These are phyloP conservation scores for Paramyrothecium sp. DNA, from an alignment of 2,329 filamentous ascomycete genomes.

Conservation along the genomic window DNA sequence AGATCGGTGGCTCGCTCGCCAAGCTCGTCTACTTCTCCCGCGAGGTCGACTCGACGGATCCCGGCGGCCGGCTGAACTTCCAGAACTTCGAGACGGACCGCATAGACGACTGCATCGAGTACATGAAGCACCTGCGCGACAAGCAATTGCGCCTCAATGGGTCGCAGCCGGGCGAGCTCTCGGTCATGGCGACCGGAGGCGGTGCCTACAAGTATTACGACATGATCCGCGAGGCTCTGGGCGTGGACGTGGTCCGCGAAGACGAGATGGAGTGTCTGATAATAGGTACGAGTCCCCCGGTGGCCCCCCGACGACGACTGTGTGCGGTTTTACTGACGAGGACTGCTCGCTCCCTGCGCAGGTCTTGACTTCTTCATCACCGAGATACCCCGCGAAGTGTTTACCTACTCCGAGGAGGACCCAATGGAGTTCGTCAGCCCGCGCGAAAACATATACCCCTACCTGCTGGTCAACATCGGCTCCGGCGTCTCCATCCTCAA, in stretches of 20 bases:
- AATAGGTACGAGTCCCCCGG: constrained; percentile 58
- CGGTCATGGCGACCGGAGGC: constrained; percentile 93
- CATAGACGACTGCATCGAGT: constrained; percentile 91
- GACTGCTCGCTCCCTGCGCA: constrained; percentile 28
- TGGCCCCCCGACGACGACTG: no score
- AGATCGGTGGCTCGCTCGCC: constrained; percentile 94
- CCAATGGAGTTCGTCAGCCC: constrained; percentile 87
- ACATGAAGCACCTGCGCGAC: constrained; percentile 81
- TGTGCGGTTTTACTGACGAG: no score
- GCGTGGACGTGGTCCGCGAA: constrained; percentile 85
- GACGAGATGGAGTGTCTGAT: constrained; percentile 99
- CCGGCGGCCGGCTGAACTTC: constrained; percentile 90
- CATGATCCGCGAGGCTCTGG: constrained; percentile 77
- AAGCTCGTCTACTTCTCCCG: constrained; percentile 98
- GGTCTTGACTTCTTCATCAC: constrained; percentile 98
- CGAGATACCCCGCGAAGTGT: constrained; percentile 94
- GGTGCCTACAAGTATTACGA: constrained; percentile 98
- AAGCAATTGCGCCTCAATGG: constrained; percentile 78
- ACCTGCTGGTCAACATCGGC: constrained; percentile 96
- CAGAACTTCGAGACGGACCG: constrained; percentile 93
- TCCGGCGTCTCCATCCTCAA: constrained; percentile 97
- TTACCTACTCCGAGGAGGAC: constrained; percentile 88
- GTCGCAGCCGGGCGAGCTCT: constrained; percentile 68
- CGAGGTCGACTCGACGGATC: constrained; percentile 74
- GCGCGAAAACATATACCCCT: constrained; percentile 83